phyloP scores from a whole-genome alignment of 179 eudicot genomes.

The Silene vulgaris region DNA sequence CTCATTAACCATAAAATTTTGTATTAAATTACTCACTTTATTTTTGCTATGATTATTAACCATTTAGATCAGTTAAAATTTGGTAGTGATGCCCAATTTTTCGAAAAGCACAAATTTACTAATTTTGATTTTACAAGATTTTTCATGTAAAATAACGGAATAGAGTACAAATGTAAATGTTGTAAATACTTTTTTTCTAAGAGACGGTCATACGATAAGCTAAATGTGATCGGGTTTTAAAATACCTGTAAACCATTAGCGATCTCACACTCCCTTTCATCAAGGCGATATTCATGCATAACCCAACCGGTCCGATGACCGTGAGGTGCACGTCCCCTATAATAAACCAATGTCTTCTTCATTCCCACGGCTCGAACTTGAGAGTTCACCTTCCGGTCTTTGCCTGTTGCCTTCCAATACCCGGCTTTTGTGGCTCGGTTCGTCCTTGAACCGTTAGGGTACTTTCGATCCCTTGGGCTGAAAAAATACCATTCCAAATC shows the following conservation, averaged over 20 bases:
- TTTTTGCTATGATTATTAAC: no score
- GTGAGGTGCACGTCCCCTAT: constrained; percentile 85
- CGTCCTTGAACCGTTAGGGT: constrained; percentile 87
- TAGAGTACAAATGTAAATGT: neutral
- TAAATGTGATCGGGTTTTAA: neutral
- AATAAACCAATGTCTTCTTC: constrained; percentile 87
- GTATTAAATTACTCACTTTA: no score
- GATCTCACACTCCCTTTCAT: constrained; percentile 73
- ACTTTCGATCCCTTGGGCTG: constrained; percentile 78
- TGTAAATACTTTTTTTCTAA: no score
- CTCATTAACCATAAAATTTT: no score
- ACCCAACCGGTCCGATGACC: constrained; percentile 82
- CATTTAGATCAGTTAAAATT: no score
- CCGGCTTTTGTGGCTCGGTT: constrained; percentile 81
- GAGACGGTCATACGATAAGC: no score
- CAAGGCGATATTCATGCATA: constrained; percentile 88
- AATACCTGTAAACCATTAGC: constrained; percentile 68
- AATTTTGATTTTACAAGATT: no score
- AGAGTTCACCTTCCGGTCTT: constrained; percentile 67
- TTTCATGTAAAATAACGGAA: neutral
- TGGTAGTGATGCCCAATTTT: no score
- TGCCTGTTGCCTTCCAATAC: constrained; percentile 89
- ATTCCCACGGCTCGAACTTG: constrained; percentile 58
- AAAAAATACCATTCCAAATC: constrained; percentile 88
- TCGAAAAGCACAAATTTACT: no score